These are phyloP conservation scores for Leccinum fibrillosum DNA, from an alignment of 768 basidiomycete species.

Conservation along the genomic window DNA sequence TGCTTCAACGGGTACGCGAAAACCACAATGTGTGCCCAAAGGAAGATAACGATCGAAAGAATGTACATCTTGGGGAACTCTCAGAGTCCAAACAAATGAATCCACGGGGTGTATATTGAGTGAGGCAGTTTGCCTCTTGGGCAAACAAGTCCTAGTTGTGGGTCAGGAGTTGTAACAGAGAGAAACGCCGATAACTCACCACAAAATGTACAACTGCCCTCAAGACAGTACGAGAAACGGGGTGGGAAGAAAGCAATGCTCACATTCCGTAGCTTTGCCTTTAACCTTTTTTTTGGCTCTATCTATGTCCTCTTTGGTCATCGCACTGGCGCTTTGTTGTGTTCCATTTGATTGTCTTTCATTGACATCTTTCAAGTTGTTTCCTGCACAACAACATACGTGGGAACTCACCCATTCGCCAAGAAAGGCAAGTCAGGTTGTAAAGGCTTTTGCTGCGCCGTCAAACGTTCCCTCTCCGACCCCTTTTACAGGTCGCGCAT, in stretches of 20 bases:
- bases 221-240: neutral
- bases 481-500: too few species aligned
- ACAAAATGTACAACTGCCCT: neutral
- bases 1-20: slow-evolving; percentile 11
- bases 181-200: neutral
- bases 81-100: slow-evolving; percentile 27
- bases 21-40: neutral
- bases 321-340: neutral
- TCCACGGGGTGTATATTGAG: slow-evolving; percentile 2
- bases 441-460: neutral
- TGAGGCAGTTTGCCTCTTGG: slow-evolving; percentile 36
- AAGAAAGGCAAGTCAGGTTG: neutral
- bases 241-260: neutral
- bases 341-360: neutral
- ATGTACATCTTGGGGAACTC: slow-evolving; percentile 8
- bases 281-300: neutral
- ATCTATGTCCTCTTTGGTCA: neutral
- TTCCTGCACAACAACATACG: neutral
- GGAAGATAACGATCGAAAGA: neutral
- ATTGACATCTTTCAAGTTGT: neutral
- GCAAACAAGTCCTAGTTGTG: neutral
- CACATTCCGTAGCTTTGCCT: neutral
- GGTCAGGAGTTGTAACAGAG: neutral
- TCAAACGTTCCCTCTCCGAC: neutral
- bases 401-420: neutral